Evolutionary conservation across 106 monocot species (phyloP).

Genomic region (Platanthera guangdongensis): DNA sequence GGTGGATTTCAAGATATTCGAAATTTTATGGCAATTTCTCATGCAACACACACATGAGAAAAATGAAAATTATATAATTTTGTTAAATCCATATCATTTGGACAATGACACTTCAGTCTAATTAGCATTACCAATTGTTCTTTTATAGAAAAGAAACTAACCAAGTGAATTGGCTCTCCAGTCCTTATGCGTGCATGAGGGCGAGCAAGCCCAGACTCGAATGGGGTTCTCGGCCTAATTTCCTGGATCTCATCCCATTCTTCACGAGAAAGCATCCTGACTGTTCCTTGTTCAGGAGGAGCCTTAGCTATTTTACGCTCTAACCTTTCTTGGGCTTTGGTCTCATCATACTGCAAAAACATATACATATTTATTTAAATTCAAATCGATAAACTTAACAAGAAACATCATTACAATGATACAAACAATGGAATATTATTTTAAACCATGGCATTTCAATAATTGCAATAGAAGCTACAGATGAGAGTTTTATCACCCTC

Average conservation of each 20-base stretch:
- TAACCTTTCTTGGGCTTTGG: slow-evolving; percentile 85
- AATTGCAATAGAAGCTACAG: background rate
- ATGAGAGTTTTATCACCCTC: background rate
- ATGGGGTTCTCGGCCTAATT: slow-evolving; percentile 92
- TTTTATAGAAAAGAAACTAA: slow-evolving; percentile 11
- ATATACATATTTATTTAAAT: background rate
- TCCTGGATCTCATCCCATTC: slow-evolving; percentile 98
- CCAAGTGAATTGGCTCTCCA: slow-evolving; percentile 77
- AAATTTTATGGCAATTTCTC: no score
- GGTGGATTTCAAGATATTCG: no score
- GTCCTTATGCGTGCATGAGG: slow-evolving; percentile 94
- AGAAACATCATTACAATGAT: background rate
- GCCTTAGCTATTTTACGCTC: slow-evolving; percentile 77
- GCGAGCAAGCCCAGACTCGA: slow-evolving; percentile 89
- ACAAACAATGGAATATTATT: background rate
- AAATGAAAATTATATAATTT: no score
- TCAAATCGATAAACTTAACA: background rate
- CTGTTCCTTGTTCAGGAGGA: slow-evolving; percentile 75
- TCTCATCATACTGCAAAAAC: slow-evolving; percentile 57
- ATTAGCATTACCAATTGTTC: background rate
- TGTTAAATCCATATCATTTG: no score
- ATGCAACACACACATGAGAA: no score
- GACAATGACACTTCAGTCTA: background rate
- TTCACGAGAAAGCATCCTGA: slow-evolving; percentile 90
- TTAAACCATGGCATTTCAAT: background rate